phyloP scores from a whole-genome alignment of 1,139 yeast species.

The Pichia sp. region DNA sequence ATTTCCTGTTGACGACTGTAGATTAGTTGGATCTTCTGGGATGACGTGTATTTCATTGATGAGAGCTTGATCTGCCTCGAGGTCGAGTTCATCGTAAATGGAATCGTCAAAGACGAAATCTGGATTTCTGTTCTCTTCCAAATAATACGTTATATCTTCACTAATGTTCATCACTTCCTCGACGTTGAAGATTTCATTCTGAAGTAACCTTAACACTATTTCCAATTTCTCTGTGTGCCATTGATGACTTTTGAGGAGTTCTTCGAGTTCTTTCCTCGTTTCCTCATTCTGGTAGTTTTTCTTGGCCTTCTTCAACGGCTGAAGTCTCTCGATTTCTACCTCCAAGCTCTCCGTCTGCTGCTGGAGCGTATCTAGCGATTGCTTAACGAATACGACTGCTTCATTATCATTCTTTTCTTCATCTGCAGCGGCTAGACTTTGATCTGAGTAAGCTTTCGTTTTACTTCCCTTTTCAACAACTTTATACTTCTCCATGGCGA shows the following conservation, averaged over 20 bases:
- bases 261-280: conserved; percentile 42
- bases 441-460: conserved; percentile 68
- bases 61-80: conserved; percentile 48
- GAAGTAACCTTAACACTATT: conserved; percentile 52
- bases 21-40: conserved; percentile 17
- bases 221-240: conserved; percentile 65
- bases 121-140: conserved; percentile 64
- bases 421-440: conserved; percentile 31
- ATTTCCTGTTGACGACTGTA: no score
- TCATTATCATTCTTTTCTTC: conserved; percentile 51
- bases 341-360: conserved; percentile 58
- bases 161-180: conserved; percentile 53
- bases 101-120: conserved; percentile 75
- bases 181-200: conserved; percentile 57
- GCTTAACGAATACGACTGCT: conserved; percentile 52
- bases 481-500: conserved; percentile 78
- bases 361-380: conserved; percentile 54
- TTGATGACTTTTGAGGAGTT: conserved; percentile 34
- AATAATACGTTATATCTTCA: conserved; percentile 66
- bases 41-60: conserved; percentile 39
- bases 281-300: conserved; percentile 50
- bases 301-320: conserved; percentile 39
- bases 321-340: conserved; percentile 47
- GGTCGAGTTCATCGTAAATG: conserved; percentile 59
- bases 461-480: conserved; percentile 70